phyloP scores from a whole-genome alignment of 2,329 filamentous ascomycete genomes.

The Penicillium digitatum region DNA sequence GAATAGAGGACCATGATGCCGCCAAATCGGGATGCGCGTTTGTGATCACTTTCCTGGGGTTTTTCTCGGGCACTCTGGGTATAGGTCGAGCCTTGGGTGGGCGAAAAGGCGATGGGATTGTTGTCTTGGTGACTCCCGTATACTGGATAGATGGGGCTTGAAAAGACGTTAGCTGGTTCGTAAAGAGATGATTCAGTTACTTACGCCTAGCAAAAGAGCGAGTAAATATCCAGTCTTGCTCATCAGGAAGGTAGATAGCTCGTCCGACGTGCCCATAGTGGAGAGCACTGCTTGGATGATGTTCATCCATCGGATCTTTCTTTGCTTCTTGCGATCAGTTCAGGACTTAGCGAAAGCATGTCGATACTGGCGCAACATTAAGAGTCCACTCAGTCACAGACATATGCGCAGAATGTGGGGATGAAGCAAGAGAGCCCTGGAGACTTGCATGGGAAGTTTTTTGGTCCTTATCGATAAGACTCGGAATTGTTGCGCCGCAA shows the following conservation, averaged over 20 bases:
- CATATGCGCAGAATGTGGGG: constrained; percentile 1
- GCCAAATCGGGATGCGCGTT: constrained; percentile 36
- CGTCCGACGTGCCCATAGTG: constrained; percentile 57
- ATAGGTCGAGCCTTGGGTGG: constrained; percentile 7
- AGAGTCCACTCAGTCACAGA: neutral
- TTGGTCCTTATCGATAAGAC: constrained; percentile 26
- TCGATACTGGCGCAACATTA: constrained; percentile 17
- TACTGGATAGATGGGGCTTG: constrained; percentile 28
- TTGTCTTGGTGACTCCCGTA: constrained; percentile 29
- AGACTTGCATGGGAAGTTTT: constrained; percentile 10
- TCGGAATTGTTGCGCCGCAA: constrained; percentile 30
- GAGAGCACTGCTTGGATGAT: constrained; percentile 45
- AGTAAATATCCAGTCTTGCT: constrained; percentile 49
- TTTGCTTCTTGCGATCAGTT: constrained; percentile 29
- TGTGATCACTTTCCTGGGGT: constrained; percentile 24
- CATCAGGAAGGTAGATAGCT: constrained; percentile 48
- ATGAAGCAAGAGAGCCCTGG: neutral
- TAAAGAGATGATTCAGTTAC: neutral
- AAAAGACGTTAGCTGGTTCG: constrained; percentile 1
- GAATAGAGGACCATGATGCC: constrained; percentile 30
- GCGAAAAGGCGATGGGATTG: constrained; percentile 23
- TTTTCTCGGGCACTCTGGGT: constrained; percentile 11
- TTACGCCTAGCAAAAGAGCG: constrained; percentile 35
- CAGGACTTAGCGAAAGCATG: constrained; percentile 28
- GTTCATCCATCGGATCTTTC: constrained; percentile 57